Evolutionary conservation across 2,329 filamentous ascomycete species (phyloP), one percentile per base, ranked within the genome.

Genomic region (Aspergillus neoniger): DNA sequence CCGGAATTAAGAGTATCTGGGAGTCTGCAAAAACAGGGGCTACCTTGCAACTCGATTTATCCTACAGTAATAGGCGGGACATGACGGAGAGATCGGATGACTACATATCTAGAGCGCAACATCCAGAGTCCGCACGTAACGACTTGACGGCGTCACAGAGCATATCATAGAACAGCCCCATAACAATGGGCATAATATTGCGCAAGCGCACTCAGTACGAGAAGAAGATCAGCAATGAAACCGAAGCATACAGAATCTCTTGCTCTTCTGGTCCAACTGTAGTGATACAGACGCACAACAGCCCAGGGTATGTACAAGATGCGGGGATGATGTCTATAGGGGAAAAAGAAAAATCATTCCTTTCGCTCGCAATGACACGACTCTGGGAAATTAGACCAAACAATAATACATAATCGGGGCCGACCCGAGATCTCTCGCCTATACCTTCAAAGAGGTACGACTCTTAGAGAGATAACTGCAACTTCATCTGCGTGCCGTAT

Each of bases 301-400:
- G 71, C 74, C 72, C 71, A 73, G 71, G 72, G 69, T 77, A 77
- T 77, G 72, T 77, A 78, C 75, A 76, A 69, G 69, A 72, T 71
- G 74, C 72, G 74, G 67, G 72, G 69, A 70, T 71, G 70, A 76
- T 61, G 71, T 78, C 75, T 77, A 77, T 73, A 72, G 65, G 69
- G 65, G 69, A 65, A 68, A 66, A 72, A 70, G 69, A 71, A 70
- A 71, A 67, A 73, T 68, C 70, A 71, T 74, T 73, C 70, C 73
- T 76, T 74, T 76, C 74, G 74, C 74, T 76, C 69, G 72, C 71
- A 76, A 75, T 73, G 70, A 72, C 70, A 75, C 69, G 70, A 76
- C 67, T 73, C 69, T 73, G 67, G 72, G 71, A 72, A 70, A 74
- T 72, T 73, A 74, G 68, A 75, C 73, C 71, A 72, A 77, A 75